phyloP scores from a whole-genome alignment of 257 asterid genomes.

The Nicotiana paniculata region DNA sequence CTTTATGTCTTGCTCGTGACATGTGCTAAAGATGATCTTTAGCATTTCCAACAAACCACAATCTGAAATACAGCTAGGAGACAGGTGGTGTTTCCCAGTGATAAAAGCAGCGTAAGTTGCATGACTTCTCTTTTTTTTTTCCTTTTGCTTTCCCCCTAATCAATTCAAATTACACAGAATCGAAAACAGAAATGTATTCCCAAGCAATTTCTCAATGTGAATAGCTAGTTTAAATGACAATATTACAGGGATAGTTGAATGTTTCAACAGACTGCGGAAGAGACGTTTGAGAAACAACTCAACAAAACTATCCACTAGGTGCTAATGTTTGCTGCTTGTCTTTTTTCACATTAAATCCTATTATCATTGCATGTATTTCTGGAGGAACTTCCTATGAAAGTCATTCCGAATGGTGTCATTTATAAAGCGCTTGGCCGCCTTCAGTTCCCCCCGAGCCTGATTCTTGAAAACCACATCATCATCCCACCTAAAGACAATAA shows the following conservation, averaged over 20 bases:
- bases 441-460: slow-evolving; percentile 86
- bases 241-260: not conserved
- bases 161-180: not conserved
- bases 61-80: not conserved
- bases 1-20: no score
- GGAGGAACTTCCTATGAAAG: slow-evolving; percentile 74
- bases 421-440: slow-evolving; percentile 69
- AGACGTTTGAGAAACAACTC: not conserved
- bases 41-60: not conserved
- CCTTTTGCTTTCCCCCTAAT: not conserved
- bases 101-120: no score
- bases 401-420: slow-evolving; percentile 91
- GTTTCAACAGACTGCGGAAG: not conserved
- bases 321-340: not conserved
- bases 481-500: slow-evolving; percentile 61
- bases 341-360: not conserved
- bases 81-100: not conserved
- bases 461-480: slow-evolving; percentile 98
- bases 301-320: not conserved
- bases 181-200: not conserved
- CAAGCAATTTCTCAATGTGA: not conserved
- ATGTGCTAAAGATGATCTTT: no score
- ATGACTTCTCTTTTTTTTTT: no score
- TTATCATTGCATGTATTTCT: slow-evolving; percentile 56
- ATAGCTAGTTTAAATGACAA: not conserved